phyloP scores from a whole-genome alignment of 192 early-diverging fungal genomes.

The Polychytrium aggregatum region DNA sequence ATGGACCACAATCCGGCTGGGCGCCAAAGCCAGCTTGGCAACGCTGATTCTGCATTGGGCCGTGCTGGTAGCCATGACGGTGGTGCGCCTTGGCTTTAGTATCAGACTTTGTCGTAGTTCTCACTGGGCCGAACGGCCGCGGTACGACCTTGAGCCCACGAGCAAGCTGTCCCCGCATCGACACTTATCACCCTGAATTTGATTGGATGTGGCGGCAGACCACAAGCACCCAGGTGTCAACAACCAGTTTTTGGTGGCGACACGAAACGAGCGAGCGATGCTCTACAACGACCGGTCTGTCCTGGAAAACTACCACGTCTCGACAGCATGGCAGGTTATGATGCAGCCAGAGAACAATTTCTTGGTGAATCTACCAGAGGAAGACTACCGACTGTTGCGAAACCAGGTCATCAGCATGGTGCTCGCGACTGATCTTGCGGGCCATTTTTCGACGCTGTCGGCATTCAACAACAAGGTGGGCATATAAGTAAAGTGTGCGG shows the following conservation, averaged over 20 bases:
- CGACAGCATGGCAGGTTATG: slow-evolving; percentile 32
- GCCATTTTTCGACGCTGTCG: slow-evolving; percentile 39
- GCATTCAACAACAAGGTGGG: slow-evolving; percentile 39
- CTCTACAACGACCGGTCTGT: slow-evolving; percentile 90
- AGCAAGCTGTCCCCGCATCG: too few relatives aligned
- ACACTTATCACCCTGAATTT: too few relatives aligned
- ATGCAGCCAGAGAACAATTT: slow-evolving; percentile 22
- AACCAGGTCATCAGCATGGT: slow-evolving; percentile 34
- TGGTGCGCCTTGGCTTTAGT: too few relatives aligned
- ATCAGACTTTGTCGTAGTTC: too few relatives aligned
- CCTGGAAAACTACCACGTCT: slow-evolving; percentile 80
- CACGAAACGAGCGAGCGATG: slow-evolving; percentile 68
- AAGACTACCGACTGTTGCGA: slow-evolving; percentile 17
- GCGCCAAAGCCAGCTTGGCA: too few relatives aligned
- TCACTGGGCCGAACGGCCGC: too few relatives aligned
- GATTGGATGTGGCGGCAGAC: too few relatives aligned
- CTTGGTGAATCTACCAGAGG: slow-evolving; percentile 15
- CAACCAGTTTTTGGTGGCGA: slow-evolving; percentile 82
- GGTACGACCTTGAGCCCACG: too few relatives aligned
- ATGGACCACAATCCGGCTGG: too few relatives aligned
- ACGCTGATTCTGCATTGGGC: too few relatives aligned
- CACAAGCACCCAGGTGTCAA: slow-evolving; percentile 84
- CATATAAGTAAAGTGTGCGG: slow-evolving; percentile 19
- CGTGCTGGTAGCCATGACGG: too few relatives aligned
- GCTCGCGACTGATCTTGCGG: slow-evolving; percentile 41